Percentiles rank a stretch among this genome's conserved stretches.
phyloP scores from a whole-genome alignment of 768 basidiomycete genomes.

The Mycena metata region DNA sequence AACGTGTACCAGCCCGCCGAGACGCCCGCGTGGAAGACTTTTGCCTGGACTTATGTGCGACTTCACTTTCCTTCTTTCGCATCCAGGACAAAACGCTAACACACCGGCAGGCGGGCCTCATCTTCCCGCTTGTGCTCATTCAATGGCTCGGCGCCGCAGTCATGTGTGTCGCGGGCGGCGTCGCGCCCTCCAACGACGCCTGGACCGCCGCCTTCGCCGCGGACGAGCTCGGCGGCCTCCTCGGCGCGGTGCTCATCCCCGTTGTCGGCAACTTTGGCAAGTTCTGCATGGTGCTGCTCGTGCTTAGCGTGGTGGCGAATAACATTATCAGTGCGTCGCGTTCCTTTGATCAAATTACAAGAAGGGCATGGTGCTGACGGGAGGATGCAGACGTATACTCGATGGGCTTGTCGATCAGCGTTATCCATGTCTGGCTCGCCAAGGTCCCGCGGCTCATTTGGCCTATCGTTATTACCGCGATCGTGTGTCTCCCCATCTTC shows the following conservation, averaged over 20 bases:
- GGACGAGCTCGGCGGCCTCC: constrained; percentile 60
- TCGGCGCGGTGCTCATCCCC: constrained; percentile 64
- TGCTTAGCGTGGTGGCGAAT: constrained; percentile 61
- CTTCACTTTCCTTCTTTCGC: not conserved
- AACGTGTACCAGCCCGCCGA: constrained; percentile 57
- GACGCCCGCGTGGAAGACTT: constrained; percentile 53
- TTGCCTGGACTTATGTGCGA: constrained; percentile 58
- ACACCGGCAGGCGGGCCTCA: constrained; percentile 31
- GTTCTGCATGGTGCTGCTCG: constrained; percentile 68
- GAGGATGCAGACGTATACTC: constrained; percentile 57
- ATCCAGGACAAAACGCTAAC: too few relatives aligned
- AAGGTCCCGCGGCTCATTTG: constrained; percentile 56
- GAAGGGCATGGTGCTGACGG: not conserved
- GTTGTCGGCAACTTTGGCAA: constrained; percentile 64
- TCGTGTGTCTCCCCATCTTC: constrained; percentile 19
- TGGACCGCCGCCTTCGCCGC: constrained; percentile 53
- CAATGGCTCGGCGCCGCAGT: constrained; percentile 64
- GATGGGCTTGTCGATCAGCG: constrained; percentile 60
- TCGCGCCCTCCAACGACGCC: constrained; percentile 48
- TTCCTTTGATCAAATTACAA: too few relatives aligned
- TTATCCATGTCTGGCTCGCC: constrained; percentile 57
- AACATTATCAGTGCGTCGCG: constrained; percentile 69
- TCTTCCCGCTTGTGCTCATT: constrained; percentile 50
- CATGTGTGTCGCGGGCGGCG: constrained; percentile 50
- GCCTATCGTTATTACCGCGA: constrained; percentile 55